Evolutionary conservation across 805 yeast genomes (phyloP).

Genomic region (Lipomyces orientalis): DNA sequence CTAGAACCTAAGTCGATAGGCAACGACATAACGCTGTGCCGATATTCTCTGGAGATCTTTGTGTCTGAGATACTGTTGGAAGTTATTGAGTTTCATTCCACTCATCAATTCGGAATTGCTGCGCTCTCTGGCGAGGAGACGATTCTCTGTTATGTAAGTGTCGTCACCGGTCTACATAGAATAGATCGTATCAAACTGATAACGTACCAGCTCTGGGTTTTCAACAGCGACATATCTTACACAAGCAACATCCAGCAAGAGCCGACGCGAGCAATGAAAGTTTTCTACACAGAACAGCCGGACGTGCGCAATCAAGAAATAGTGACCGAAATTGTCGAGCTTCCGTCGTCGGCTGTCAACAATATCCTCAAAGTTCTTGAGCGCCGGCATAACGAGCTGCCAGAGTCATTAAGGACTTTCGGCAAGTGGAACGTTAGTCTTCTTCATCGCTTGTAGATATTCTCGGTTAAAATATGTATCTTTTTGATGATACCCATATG

Average conservation of each 20-base stretch:
- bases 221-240: constrained; percentile 52
- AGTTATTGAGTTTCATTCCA: constrained; percentile 52
- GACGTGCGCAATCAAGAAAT: not conserved
- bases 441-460: constrained; percentile 31
- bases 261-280: constrained; percentile 49
- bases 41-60: constrained; percentile 17
- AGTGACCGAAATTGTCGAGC: constrained; percentile 47
- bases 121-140: constrained; percentile 4
- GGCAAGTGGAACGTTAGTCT: constrained; percentile 45
- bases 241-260: constrained; percentile 37
- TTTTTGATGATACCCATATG: not conserved
- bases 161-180: too few species aligned
- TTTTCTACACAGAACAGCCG: constrained; percentile 48
- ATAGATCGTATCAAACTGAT: not conserved
- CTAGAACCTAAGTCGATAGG: constrained; percentile 38
- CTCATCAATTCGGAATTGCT: constrained; percentile 47
- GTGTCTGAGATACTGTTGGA: constrained; percentile 49
- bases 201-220: constrained; percentile 53
- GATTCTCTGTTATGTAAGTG: constrained; percentile 18
- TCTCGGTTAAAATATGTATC: not conserved
- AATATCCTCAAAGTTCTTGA: constrained; percentile 45
- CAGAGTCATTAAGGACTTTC: constrained; percentile 41
- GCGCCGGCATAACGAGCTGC: constrained; percentile 46
- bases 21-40: not conserved
- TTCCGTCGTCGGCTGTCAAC: constrained; percentile 46